Conservation (phyloP, 2,329 filamentous ascomycete species). For the Aspergillus transmontanensis region DNA sequence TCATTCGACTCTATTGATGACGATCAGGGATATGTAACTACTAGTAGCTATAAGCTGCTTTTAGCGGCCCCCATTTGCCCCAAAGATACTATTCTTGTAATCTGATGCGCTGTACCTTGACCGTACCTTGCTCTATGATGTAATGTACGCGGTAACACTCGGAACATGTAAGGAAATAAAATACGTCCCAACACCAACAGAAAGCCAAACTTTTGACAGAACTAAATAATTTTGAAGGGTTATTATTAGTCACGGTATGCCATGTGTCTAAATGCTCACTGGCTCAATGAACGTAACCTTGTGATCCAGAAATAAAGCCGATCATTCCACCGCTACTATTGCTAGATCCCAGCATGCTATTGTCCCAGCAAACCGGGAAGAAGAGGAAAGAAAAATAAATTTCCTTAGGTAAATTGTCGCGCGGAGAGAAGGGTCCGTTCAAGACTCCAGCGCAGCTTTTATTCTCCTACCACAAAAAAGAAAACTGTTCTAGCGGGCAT, state of each 20-base stretch:
- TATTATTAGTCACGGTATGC: background rate
- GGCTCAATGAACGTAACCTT: background rate
- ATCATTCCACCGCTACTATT: conserved; percentile 1
- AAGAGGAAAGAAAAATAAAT: conserved; percentile 1
- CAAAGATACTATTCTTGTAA: background rate
- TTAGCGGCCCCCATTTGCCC: background rate
- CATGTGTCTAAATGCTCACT: background rate
- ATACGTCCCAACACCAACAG: background rate
- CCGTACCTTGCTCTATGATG: conserved; percentile 1
- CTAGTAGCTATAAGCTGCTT: background rate
- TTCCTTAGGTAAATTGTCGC: background rate
- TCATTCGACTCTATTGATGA: background rate
- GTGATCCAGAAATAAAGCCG: background rate
- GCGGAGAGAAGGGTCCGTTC: background rate
- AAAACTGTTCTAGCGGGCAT: conserved; percentile 28
- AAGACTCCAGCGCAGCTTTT: background rate
- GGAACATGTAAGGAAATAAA: conserved; percentile 1
- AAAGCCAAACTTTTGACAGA: background rate
- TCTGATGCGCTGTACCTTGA: background rate
- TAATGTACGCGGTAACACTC: conserved; percentile 6
- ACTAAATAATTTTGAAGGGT: background rate
- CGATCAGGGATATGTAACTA: background rate
- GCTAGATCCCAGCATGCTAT: background rate
- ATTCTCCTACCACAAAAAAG: background rate
- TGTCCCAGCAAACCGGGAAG: background rate